Conservation (phyloP, 768 basidiomycete species). For the Psilocybe cubensis region DNA sequence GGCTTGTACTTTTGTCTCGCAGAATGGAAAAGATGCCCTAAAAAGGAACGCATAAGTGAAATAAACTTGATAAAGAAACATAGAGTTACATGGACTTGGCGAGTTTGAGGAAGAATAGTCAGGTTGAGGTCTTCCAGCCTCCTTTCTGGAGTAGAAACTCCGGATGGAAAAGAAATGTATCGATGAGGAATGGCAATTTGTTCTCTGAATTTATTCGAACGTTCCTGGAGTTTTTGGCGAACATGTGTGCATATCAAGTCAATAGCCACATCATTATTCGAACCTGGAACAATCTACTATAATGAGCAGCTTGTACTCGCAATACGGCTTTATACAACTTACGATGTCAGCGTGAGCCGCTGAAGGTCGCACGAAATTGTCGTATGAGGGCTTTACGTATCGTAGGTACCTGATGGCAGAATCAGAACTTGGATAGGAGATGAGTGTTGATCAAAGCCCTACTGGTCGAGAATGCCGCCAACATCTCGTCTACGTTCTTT, state of each 20-base stretch:
- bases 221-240: conserved; percentile 79
- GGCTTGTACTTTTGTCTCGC: conserved; percentile 66
- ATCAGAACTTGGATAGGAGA: neutral
- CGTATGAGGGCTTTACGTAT: conserved; percentile 93
- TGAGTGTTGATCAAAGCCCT: conserved; percentile 21
- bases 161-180: conserved; percentile 37
- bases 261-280: conserved; percentile 87
- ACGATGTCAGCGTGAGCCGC: conserved; percentile 91
- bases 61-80: neutral
- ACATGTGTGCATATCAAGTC: conserved; percentile 94
- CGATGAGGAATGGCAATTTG: conserved; percentile 65
- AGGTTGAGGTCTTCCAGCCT: conserved; percentile 54
- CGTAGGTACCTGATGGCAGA: conserved; percentile 74
- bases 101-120: conserved; percentile 74
- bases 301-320: neutral
- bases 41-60: neutral
- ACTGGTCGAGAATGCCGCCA: conserved; percentile 90
- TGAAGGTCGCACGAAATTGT: conserved; percentile 91
- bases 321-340: conserved; percentile 14
- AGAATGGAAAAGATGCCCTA: conserved; percentile 92
- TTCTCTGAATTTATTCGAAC: conserved; percentile 72
- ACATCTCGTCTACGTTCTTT: conserved; percentile 87
- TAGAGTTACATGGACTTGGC: conserved; percentile 72
- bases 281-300: conserved; percentile 90
- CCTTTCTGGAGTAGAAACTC: conserved; percentile 40